Evolutionary conservation across 2,329 filamentous ascomycete genomes (phyloP), one percentile per base, ranked within the genome.

Genomic region (Phyllosticta ampelicida): DNA sequence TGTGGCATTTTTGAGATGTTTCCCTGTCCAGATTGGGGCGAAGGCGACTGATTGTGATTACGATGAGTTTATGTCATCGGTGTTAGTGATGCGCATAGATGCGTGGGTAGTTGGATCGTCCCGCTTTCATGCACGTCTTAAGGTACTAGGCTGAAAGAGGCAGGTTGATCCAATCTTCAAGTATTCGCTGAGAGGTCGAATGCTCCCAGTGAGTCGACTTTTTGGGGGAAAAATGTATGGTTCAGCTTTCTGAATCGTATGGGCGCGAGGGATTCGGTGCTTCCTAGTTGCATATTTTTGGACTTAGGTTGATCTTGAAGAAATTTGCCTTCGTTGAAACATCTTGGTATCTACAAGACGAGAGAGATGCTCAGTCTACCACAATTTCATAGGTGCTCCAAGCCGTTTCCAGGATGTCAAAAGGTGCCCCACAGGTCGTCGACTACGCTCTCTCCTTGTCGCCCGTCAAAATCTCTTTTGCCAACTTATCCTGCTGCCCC

Each of bases 401-500:
- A 36, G 29, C 29, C 30, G 13, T 36, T 16, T 11, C 30, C 13
- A 3, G 36, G 36, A 44, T 44, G n/a, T 44, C 23, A 26, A 44
- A 44, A n/a, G n/a, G 29, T 44, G n/a, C 16, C 11, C 9, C 18
- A 18, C n/a, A n/a, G n/a, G 29, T 16, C 26, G 9, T 5, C 23
- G 8, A 3, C 23, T 26, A 26, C 23, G 23, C 13, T 18, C 51
- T 48, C 30, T 59, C 54, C 56, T 55, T 59, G 28, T 48, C 48
- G 36, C n/a, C 36, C 21, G 60, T 60, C 62, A 78, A 64, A 48
- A 78, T 61, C 52, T 76, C 75, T 63, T 77, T 76, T 8, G 75
- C 75, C 23, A 71, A 71, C 56, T 74, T 75, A 62, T 78, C 73
- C 61, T 70, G 75, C 52, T 74, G 71, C 2, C 72, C 71, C n/a